Evolutionary conservation across 1,139 yeast species (phyloP).

Genomic region (Candida glucosophila): DNA sequence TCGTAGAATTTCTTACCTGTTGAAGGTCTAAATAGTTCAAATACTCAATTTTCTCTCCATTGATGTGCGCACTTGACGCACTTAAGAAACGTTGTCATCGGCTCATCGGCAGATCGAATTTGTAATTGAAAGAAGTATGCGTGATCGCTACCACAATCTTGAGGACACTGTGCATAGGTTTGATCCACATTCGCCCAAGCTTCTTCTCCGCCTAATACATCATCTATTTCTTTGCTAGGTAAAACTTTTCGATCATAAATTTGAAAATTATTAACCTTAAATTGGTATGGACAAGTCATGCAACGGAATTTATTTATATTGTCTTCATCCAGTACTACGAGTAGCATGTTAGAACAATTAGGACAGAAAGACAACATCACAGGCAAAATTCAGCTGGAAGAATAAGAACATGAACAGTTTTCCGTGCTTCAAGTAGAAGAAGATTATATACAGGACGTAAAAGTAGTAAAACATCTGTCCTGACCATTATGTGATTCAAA

Average conservation of each 20-base stretch:
- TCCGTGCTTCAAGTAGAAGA: no score
- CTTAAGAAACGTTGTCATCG: conserved; percentile 94
- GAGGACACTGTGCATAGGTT: conserved; percentile 82
- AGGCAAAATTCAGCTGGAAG: not conserved
- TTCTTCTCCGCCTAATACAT: conserved; percentile 93
- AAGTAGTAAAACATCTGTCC: no score
- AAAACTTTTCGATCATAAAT: conserved; percentile 78
- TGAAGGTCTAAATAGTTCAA: conserved; percentile 13
- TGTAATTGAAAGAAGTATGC: conserved; percentile 97
- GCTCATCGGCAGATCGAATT: conserved; percentile 85
- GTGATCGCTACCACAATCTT: conserved; percentile 81
- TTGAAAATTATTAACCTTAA: conserved; percentile 74
- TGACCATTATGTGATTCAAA: no score
- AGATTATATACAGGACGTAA: no score
- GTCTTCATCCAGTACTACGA: conserved; percentile 37
- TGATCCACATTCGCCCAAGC: conserved; percentile 99
- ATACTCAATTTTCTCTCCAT: conserved; percentile 82
- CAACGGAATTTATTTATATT: conserved; percentile 60
- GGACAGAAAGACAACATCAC: conserved; percentile 95
- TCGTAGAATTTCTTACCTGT: not conserved
- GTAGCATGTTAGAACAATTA: conserved; percentile 81
- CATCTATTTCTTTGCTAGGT: conserved; percentile 87
- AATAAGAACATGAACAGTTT: no score
- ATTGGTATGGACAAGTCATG: conserved; percentile 91
- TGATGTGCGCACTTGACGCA: conserved; percentile 90